These are phyloP conservation scores for Hypomyces perniciosus DNA, from an alignment of 2,329 filamentous ascomycete genomes.

Conservation along the genomic window DNA sequence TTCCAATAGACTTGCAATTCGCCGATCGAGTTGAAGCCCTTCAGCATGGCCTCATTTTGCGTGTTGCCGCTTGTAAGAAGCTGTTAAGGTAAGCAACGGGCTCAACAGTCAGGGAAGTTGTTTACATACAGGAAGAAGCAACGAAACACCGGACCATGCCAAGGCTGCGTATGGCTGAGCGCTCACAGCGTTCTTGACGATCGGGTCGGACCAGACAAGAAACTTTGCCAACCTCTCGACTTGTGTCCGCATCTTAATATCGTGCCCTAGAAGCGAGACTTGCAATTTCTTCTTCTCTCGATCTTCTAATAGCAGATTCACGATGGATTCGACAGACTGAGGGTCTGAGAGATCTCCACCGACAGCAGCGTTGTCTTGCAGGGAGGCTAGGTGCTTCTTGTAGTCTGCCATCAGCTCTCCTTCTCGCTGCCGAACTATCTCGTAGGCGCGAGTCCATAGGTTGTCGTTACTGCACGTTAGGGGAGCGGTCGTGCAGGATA, in stretches of 20 bases:
- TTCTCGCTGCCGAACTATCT: not conserved
- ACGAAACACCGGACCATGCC: conserved; percentile 22
- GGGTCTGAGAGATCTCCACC: not conserved
- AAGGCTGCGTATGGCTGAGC: conserved; percentile 20
- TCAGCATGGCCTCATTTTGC: conserved; percentile 18
- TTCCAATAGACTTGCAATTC: conserved; percentile 17
- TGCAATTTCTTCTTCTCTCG: not conserved
- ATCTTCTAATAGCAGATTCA: not conserved
- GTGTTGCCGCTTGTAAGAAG: conserved; percentile 14
- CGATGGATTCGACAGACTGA: not conserved
- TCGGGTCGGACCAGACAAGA: conserved; percentile 17
- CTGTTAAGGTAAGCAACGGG: not conserved
- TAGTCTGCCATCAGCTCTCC: not conserved
- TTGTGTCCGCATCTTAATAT: conserved; percentile 17
- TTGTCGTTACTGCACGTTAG: not conserved
- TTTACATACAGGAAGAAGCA: conserved; percentile 18
- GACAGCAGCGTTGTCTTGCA: not conserved
- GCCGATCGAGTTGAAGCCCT: conserved; percentile 17
- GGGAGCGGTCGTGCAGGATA: not conserved
- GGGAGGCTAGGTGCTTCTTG: not conserved
- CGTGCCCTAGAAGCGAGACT: conserved; percentile 13
- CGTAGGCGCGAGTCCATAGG: not conserved
- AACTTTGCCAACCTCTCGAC: conserved; percentile 19
- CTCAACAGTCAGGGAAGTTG: not conserved
- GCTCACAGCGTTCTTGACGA: conserved; percentile 18